Conservation (phyloP, 2,329 filamentous ascomycete genomes). For the Fusarium algeriense region DNA sequence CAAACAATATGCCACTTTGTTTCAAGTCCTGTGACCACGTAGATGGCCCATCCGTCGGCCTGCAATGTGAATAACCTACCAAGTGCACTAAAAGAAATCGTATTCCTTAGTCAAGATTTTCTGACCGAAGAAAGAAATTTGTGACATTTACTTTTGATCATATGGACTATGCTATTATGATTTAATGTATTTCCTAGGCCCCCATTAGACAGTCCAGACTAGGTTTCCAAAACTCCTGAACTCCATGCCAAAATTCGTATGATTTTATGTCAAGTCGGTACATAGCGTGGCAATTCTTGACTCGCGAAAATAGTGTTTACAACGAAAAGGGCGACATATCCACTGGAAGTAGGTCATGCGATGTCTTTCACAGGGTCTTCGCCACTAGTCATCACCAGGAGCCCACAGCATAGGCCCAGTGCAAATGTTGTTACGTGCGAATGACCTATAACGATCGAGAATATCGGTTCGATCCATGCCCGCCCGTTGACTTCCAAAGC, state of each 20-base stretch:
- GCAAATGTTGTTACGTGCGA: slow-evolving; percentile 66
- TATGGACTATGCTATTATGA: not conserved
- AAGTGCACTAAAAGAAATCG: no score
- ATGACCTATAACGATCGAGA: slow-evolving; percentile 64
- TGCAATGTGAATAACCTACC: not conserved
- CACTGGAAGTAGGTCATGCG: no score
- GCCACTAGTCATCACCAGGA: slow-evolving; percentile 29
- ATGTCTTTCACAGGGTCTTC: not conserved
- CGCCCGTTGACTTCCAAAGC: slow-evolving; percentile 56
- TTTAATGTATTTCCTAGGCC: not conserved
- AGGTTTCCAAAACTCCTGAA: not conserved
- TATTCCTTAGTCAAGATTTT: no score
- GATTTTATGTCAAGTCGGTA: not conserved
- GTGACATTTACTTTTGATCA: not conserved
- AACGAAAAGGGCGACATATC: not conserved
- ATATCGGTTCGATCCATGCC: slow-evolving; percentile 65
- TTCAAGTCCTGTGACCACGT: not conserved
- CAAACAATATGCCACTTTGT: not conserved
- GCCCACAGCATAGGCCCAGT: slow-evolving; percentile 48
- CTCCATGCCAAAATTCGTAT: not conserved
- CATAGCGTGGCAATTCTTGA: not conserved
- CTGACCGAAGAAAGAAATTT: no score
- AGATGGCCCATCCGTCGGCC: not conserved
- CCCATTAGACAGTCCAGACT: not conserved
- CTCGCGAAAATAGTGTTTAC: not conserved